Evolutionary conservation across 306 rosid species (phyloP).

Genomic region (Phaseolus lunatus): DNA sequence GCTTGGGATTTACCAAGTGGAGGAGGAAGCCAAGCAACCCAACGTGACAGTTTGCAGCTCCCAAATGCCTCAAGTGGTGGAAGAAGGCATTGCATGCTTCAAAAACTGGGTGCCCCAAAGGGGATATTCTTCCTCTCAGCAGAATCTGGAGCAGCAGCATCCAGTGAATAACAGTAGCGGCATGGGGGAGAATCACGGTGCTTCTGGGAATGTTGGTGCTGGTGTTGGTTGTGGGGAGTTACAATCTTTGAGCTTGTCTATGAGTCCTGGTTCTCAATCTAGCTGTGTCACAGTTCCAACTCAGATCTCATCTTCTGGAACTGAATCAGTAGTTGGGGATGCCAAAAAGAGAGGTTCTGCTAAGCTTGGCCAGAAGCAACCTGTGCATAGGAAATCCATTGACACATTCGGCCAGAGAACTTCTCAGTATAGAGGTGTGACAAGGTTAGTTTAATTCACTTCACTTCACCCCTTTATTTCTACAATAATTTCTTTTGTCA

Average conservation of each 20-base stretch:
- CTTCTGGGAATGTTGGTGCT: conserved; percentile 54
- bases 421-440: conserved; percentile 95
- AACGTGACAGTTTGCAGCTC: conserved; percentile 46
- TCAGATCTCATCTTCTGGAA: conserved; percentile 59
- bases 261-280: conserved; percentile 90
- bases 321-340: conserved; percentile 48
- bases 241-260: conserved; percentile 68
- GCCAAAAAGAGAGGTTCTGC: conserved; percentile 74
- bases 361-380: conserved; percentile 68
- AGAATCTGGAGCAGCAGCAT: conserved; percentile 61
- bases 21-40: conserved; percentile 54
- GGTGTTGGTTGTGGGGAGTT: conserved; percentile 61
- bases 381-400: conserved; percentile 86
- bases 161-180: conserved; percentile 31
- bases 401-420: conserved; percentile 96
- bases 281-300: conserved; percentile 78
- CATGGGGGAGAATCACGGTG: conserved; percentile 45
- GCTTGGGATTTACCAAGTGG: conserved; percentile 58
- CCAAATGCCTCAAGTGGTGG: conserved; percentile 52
- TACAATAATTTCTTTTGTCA: not conserved
- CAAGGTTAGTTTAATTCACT: conserved; percentile 60
- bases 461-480: conserved; percentile 2
- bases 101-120: conserved; percentile 59
- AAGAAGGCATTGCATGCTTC: conserved; percentile 42
- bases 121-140: conserved; percentile 52